Evolutionary conservation across 805 yeast genomes (phyloP), one percentile per base, ranked within the genome.

Genomic region (Saccharomyces kudriavzevii): DNA sequence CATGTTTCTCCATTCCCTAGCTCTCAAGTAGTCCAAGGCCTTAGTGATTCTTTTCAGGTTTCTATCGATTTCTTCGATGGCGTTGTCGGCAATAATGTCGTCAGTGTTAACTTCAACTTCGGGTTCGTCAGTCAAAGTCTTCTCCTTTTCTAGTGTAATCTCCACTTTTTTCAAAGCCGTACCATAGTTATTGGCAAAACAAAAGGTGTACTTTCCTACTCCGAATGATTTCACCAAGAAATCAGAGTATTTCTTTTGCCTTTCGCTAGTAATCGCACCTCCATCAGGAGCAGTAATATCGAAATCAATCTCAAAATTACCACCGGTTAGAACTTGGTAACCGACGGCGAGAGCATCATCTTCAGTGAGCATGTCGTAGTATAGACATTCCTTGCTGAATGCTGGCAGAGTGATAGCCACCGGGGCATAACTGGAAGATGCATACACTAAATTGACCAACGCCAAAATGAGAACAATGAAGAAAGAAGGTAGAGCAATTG

Each of bases 1-100:
- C 80, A 90, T 94, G 74, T 94, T 94, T 77, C 99, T 84, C 81
- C 89, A 87, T 76, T 91, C 96, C 76, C 99, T 87, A 17, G 97
- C 90, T 77, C 90, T 89, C 74, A 92, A 83, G 71, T 94, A 89
- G 65, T 86, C 89, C 71, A 92, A 74, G 72, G 81, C 73, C 66
- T 78, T 79, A 59, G 74, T 77, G 58, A 82, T 77, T 56, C 79
- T 82, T 60, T 78, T 81, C 64, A 82, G 72, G 66, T 81, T 83
- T 60, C 75, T 70, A 62, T 81, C 84, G 60, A 83, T 82, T 66
- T 77, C 81, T 54, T 77, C 78, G 48, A 81, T 76, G 9, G 85
- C 78, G 52, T 70, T 71, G 62, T 78, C 78, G 70, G 83, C 77
- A 60, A 76, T 72, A 54, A 77, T 75, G 56, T 80, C 83, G 51